These are phyloP conservation scores for Madurella mycetomatis DNA, from an alignment of 2,329 filamentous ascomycete species.

Conservation along the genomic window DNA sequence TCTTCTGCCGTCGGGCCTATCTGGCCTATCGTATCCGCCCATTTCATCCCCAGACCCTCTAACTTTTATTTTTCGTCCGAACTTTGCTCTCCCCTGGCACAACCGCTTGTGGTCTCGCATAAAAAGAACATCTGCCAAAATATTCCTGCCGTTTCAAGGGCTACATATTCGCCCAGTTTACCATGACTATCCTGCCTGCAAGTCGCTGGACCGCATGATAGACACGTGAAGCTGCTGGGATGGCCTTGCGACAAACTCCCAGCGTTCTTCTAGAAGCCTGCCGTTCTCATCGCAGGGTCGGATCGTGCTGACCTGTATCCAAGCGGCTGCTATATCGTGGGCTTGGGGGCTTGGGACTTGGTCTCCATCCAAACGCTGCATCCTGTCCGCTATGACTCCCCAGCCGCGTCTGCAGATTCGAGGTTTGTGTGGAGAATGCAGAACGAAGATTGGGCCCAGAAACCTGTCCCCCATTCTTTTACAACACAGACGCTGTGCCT, in stretches of 20 bases:
- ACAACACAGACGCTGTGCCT: constrained; percentile 8
- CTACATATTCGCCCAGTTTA: background rate
- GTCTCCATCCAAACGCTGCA: constrained; percentile 9
- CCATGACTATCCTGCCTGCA: background rate
- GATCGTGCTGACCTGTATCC: background rate
- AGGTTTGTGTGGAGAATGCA: constrained; percentile 15
- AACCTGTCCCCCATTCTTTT: constrained; percentile 1
- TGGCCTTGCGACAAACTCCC: background rate
- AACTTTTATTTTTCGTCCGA: constrained; percentile 15
- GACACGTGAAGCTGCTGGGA: constrained; percentile 3
- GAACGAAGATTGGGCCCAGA: constrained; percentile 1
- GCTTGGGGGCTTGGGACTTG: background rate
- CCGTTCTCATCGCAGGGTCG: constrained; percentile 4
- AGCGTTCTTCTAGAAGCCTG: constrained; percentile 21
- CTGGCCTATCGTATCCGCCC: background rate
- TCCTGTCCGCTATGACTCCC: constrained; percentile 19
- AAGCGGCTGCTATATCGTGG: constrained; percentile 2
- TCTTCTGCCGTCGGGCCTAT: constrained; percentile 15
- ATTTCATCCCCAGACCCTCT: background rate
- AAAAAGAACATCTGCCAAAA: constrained; percentile 18
- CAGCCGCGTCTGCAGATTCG: constrained; percentile 9
- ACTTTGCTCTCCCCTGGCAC: constrained; percentile 8
- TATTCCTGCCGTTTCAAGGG: constrained; percentile 22
- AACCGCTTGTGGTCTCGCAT: constrained; percentile 12
- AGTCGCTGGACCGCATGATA: constrained; percentile 13